A percentile compares a stretch with the other conserved stretches of the same genome.
Evolutionary conservation across 129 eudicot species (phyloP).

Genomic region (Flaveria brownii): DNA sequence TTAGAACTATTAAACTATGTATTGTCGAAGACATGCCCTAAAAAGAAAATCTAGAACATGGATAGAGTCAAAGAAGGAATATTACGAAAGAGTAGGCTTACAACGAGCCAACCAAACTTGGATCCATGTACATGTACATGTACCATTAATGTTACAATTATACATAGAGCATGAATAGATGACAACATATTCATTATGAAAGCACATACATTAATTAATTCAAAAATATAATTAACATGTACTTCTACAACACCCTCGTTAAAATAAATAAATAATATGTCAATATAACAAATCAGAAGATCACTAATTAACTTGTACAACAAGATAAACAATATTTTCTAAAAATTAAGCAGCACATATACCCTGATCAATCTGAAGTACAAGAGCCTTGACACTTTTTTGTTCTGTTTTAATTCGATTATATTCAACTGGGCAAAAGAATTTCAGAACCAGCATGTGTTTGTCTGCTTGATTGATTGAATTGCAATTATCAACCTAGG

Average conservation of each 20-base stretch:
- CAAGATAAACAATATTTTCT: not conserved
- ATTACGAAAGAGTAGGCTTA: not conserved
- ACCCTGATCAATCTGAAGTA: constrained; percentile 5
- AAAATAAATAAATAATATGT: not conserved
- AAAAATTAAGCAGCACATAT: constrained; percentile 4
- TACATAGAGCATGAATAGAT: constrained; percentile 7
- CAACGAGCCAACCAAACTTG: constrained; percentile 12
- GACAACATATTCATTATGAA: not conserved
- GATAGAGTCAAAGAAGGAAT: constrained; percentile 3
- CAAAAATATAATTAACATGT: not conserved
- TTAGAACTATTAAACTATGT: not conserved
- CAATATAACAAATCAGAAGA: not conserved
- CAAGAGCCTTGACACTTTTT: constrained; percentile 1
- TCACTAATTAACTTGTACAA: not conserved
- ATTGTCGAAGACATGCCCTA: constrained; percentile 13
- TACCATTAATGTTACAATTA: constrained; percentile 14
- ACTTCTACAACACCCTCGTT: constrained; percentile 9
- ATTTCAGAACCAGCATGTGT: not conserved
- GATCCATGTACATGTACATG: not conserved
- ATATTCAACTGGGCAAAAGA: not conserved
- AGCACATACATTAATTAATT: not conserved
- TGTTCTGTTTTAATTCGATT: not conserved
- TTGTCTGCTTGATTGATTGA: not conserved
- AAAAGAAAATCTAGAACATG: constrained; percentile 11
- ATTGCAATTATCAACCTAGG: not conserved